Percentiles rank a stretch among this genome's conserved stretches.
These are phyloP conservation scores for Trichophyton simii DNA, from an alignment of 2,329 filamentous ascomycete genomes.

Conservation along the genomic window DNA sequence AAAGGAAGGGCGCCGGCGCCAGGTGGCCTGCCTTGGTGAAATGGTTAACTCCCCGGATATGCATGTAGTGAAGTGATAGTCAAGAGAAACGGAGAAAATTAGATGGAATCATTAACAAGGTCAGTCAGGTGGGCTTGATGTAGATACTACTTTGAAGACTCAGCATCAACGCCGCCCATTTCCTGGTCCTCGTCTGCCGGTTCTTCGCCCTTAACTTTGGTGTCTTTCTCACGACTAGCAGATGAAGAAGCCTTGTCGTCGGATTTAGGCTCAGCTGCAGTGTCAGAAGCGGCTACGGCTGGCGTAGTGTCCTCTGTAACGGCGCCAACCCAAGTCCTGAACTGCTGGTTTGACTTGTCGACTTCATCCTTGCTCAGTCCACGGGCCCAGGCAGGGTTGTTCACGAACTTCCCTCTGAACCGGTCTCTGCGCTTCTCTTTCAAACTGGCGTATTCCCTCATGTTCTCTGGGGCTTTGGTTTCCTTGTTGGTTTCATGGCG, in stretches of 20 bases:
- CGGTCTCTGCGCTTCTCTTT: slow-evolving; percentile 35
- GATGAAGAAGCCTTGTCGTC: not conserved
- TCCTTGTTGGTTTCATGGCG: slow-evolving; percentile 15
- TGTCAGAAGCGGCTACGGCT: not conserved
- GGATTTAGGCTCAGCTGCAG: not conserved
- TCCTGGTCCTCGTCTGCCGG: slow-evolving; percentile 1
- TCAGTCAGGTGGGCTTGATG: not conserved
- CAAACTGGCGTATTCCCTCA: slow-evolving; percentile 23
- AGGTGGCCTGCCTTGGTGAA: not conserved
- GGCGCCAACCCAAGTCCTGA: slow-evolving; percentile 35
- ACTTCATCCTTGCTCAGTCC: slow-evolving; percentile 39
- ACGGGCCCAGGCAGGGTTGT: slow-evolving; percentile 41
- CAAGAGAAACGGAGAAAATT: not conserved
- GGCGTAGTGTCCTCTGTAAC: slow-evolving; percentile 6
- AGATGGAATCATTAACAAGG: not conserved
- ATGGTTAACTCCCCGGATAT: not conserved
- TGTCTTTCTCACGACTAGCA: not conserved
- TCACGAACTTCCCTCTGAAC: slow-evolving; percentile 42
- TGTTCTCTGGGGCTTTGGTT: slow-evolving; percentile 20
- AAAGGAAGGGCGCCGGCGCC: slow-evolving; percentile 14
- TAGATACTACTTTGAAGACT: not conserved
- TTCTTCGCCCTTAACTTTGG: not conserved
- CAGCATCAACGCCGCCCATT: not conserved
- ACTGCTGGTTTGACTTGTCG: slow-evolving; percentile 35
- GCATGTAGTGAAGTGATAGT: not conserved